Percentiles rank a stretch among this genome's conserved stretches.
These are phyloP conservation scores for Cercospora zeae-maydis DNA, from an alignment of 2,329 filamentous ascomycete genomes.

Conservation along the genomic window DNA sequence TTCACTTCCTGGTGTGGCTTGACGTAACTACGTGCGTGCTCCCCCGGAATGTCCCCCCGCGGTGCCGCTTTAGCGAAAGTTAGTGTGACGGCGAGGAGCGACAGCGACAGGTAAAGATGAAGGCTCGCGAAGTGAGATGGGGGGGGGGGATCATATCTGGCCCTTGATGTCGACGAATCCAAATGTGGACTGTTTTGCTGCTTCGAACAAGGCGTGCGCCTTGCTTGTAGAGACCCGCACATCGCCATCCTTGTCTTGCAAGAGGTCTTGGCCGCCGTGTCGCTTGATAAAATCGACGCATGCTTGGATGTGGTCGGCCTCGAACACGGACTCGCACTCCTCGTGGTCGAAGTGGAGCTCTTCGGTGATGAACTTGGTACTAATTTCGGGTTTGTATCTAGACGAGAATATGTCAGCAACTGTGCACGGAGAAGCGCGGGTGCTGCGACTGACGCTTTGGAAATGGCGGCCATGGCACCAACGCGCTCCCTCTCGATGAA, in stretches of 20 bases:
- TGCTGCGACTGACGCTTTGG: constrained; percentile 75
- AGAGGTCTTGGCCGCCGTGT: constrained; percentile 67
- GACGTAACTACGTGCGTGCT: neutral
- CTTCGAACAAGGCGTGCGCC: constrained; percentile 69
- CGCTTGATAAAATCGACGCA: constrained; percentile 88
- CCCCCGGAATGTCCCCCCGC: neutral
- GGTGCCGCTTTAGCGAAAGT: neutral
- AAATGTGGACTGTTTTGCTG: constrained; percentile 69
- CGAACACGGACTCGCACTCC: constrained; percentile 53
- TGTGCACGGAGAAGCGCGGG: neutral
- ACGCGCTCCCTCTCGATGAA: constrained; percentile 93
- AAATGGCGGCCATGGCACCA: constrained; percentile 84
- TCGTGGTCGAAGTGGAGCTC: constrained; percentile 95
- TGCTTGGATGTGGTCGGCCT: constrained; percentile 29
- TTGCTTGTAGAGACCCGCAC: constrained; percentile 67
- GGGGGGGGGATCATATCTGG: constrained; percentile 62
- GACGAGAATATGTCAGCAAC: constrained; percentile 44
- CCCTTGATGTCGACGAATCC: constrained; percentile 93
- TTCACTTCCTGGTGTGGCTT: neutral
- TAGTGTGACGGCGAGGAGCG: constrained; percentile 1
- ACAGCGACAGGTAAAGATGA: constrained; percentile 1
- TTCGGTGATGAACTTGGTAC: constrained; percentile 86
- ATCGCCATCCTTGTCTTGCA: constrained; percentile 72
- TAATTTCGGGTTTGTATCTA: constrained; percentile 90
- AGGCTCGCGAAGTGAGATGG: neutral